Base-by-base conservation (phyloP, 2,329 filamentous ascomycete genomes). In the Aspergillus udagawae region DNA sequence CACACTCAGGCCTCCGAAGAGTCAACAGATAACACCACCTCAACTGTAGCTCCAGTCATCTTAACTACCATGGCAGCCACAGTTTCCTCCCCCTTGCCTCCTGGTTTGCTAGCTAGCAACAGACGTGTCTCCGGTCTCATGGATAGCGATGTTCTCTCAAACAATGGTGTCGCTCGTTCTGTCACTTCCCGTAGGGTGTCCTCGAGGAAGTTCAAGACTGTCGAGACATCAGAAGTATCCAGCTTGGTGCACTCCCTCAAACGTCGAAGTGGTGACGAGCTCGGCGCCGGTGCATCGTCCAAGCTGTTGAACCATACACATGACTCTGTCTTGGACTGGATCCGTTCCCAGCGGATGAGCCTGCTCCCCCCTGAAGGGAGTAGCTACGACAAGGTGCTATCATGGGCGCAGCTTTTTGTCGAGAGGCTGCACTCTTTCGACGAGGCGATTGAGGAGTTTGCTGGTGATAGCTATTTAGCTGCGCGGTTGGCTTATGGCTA, bases 401-500 rank as follows among this genome's bases (percentile, higher is more conserved):
- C 67, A 6, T 74, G 72, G 72, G 70, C 73, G 1, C 65, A 71
- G 57, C 59, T 74, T 3, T 75, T 74, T 50, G 60, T 71, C 41
- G 70, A 73, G 49, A 59, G 70, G 9, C 50, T 73, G 28, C 63
- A 74, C 54, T 69, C 65, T 3, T 74, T 73, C 44, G 70, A 74
- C 52, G 25, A 61, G 3, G 67, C 62, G 10, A 72, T 73, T 50
- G 64, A 67, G 27, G 61, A 67, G 21, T 73, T 74, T 55, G 70
- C 66, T 1, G 66, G 67, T 3, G 70, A 71, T 48, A 71, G 69
- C 57, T 66, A 68, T 45, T 52, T 71, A 3, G 80, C 79, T 20
- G 76, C 79, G 12, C 69, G 77, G 21, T 64, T 82, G 25, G 77
- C 77, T 4, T 81, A 79, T 61, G 77, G 75, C 17, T 75, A 78